A percentile compares a stretch with the other conserved stretches of the same genome.
phyloP scores from a whole-genome alignment of 202 grass and related monocot species.

The Setaria italica region DNA sequence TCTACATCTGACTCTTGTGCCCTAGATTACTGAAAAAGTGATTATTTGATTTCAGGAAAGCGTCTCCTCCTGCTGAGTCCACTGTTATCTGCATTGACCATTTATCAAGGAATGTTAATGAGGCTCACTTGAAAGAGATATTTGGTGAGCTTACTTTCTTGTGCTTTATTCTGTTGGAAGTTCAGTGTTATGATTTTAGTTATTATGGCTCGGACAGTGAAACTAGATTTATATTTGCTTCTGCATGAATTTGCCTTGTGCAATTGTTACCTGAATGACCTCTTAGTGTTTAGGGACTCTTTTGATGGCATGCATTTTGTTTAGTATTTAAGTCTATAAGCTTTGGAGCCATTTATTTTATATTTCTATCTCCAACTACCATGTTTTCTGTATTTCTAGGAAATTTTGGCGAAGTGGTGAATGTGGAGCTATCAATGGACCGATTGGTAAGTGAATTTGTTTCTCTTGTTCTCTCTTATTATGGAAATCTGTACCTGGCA shows the following conservation, averaged over 20 bases:
- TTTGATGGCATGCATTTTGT: neutral
- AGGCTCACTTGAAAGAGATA: slow-evolving; percentile 98
- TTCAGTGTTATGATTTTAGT: slow-evolving; percentile 11
- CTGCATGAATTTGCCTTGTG: neutral
- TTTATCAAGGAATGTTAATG: slow-evolving; percentile 94
- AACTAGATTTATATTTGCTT: slow-evolving; percentile 30
- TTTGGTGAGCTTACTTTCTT: slow-evolving; percentile 70
- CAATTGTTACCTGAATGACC: neutral
- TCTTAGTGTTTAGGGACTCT: neutral
- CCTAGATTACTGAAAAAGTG: slow-evolving; percentile 11
- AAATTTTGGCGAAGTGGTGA: slow-evolving; percentile 87
- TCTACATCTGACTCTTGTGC: neutral
- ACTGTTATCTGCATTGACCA: slow-evolving; percentile 93
- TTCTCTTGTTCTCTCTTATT: neutral
- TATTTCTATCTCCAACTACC: neutral
- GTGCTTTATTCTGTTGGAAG: neutral
- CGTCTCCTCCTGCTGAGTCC: slow-evolving; percentile 74
- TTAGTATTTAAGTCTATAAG: neutral
- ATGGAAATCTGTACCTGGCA: neutral
- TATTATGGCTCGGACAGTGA: neutral
- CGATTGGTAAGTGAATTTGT: slow-evolving; percentile 68
- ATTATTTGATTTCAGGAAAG: slow-evolving; percentile 80
- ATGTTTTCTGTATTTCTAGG: slow-evolving; percentile 55
- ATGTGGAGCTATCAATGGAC: slow-evolving; percentile 96
- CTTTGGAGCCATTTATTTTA: neutral